These are phyloP conservation scores for Chlamydomonas incerta DNA, from an alignment of 139 green algal genomes.

Conservation along the genomic window DNA sequence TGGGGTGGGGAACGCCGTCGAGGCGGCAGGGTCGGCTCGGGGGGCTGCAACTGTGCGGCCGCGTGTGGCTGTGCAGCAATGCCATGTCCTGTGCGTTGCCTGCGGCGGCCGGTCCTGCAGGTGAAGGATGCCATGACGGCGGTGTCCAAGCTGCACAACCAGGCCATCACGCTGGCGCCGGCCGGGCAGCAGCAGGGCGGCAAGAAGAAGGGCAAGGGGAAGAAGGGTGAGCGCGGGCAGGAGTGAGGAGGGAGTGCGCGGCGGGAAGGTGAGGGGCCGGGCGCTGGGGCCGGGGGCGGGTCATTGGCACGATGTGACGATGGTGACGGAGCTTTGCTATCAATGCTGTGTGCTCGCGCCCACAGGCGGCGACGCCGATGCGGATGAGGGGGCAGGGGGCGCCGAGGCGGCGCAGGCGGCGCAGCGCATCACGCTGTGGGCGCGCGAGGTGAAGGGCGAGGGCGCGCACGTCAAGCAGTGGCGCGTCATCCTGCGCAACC, in stretches of 20 bases:
- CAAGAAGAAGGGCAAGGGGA: constrained; percentile 44
- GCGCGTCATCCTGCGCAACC: constrained; percentile 93
- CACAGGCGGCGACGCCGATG: not conserved
- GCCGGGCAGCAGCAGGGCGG: constrained; percentile 28
- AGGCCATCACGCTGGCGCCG: constrained; percentile 26
- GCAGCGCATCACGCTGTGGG: constrained; percentile 52
- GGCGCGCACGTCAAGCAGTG: constrained; percentile 88
- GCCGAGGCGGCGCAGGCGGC: not conserved
- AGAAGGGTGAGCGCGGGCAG: constrained; percentile 8
- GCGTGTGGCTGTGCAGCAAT: too few relatives aligned
- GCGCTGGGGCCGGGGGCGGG: constrained; percentile 3
- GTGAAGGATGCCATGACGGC: constrained; percentile 78
- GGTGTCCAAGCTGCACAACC: constrained; percentile 80
- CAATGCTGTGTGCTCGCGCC: too few relatives aligned
- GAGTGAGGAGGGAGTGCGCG: not conserved
- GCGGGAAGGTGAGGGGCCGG: not conserved
- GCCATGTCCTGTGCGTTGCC: too few relatives aligned
- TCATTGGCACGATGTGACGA: not conserved
- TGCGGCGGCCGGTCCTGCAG: constrained; percentile 29
- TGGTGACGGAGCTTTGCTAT: too few relatives aligned
- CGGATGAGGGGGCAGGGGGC: constrained; percentile 44
- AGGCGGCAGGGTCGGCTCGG: too few relatives aligned
- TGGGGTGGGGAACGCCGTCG: too few relatives aligned
- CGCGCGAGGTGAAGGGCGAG: constrained; percentile 80
- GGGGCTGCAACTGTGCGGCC: too few relatives aligned